These are phyloP conservation scores for Xylaria arbuscula DNA, from an alignment of 2,329 filamentous ascomycete genomes.

Conservation along the genomic window DNA sequence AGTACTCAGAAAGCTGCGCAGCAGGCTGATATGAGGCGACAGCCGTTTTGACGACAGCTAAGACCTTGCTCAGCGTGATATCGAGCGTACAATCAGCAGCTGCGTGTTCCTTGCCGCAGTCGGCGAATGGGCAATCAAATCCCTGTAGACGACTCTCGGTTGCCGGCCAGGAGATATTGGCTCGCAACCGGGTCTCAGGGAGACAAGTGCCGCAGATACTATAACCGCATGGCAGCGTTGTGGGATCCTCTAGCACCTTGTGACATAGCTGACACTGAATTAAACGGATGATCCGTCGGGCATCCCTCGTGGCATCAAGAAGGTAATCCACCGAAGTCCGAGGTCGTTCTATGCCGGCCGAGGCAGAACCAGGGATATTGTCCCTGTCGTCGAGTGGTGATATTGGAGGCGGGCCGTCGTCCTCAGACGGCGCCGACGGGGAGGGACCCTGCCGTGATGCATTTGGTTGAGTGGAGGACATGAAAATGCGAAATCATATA, in stretches of 20 bases:
- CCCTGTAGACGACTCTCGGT: conserved; percentile 73
- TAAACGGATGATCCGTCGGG: conserved; percentile 74
- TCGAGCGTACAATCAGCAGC: conserved; percentile 80
- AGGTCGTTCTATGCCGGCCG: conserved; percentile 39
- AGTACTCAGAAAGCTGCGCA: conserved; percentile 52
- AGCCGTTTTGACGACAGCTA: conserved; percentile 67
- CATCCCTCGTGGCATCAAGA: conserved; percentile 64
- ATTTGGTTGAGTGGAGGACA: conserved; percentile 47
- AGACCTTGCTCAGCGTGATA: conserved; percentile 79
- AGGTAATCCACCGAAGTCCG: conserved; percentile 41
- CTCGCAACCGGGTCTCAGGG: conserved; percentile 71
- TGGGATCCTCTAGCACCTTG: conserved; percentile 71
- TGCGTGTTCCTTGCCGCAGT: conserved; percentile 78
- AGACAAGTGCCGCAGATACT: conserved; percentile 81
- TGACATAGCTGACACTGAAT: conserved; percentile 84
- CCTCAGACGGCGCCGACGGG: conserved; percentile 40
- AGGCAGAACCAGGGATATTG: conserved; percentile 28
- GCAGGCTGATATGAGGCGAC: conserved; percentile 56
- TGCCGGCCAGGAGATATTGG: conserved; percentile 81
- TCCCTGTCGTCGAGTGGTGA: conserved; percentile 37
- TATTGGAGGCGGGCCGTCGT: conserved; percentile 33
- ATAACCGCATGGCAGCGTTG: conserved; percentile 84
- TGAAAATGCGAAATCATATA: conserved; percentile 40
- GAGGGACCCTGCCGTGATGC: conserved; percentile 38
- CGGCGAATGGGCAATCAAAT: conserved; percentile 77